Evolutionary conservation across 106 monocot genomes (phyloP), one percentile per base, ranked within the genome.

Genomic region (Acanthochlamys bracteata): DNA sequence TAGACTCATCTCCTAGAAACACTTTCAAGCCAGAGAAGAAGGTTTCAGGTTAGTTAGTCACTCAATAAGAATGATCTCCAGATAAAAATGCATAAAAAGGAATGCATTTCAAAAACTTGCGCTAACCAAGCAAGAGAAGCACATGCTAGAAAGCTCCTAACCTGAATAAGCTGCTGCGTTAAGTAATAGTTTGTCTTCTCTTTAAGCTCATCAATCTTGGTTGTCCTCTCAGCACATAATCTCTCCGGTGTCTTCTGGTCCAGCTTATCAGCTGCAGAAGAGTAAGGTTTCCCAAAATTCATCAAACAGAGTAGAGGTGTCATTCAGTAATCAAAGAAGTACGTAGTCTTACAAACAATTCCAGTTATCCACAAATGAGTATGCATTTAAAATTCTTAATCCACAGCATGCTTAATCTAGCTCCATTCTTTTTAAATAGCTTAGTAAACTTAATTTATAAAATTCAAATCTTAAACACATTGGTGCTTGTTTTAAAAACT

Each of bases 171-270:
- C 51, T 90, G 84, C 55, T 96, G 96, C 23, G 88, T 96, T 4
- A 64, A 69, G 79, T 96, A 96, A 78, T 88, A 96, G 73, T 96
- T 96, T 66, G 96, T 90, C 71, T 66, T 96, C 84, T 96, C 90
- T 71, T 96, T 96, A 25, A 96, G 82, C 68, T 96, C 87, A 73
- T 96, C 76, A n/a, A 96, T 84, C 74, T 85, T 91, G 1, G 84
- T 84, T 65, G 85, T 76, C 69, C 90, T 84, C 74, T 96, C 88
- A 45, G 69, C 78, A 55, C 87, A 73, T 27, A 96, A 70, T 24
- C 67, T 82, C 69, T 96, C 96, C 20, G 91, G 78, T 33, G 71
- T 81, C 53, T 85, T 90, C 68, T 91, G 84, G 64, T 96, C 96
- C 71, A 80, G 84, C 7, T 41, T 61, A 57, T 96, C 84, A 74